phyloP scores from a whole-genome alignment of 768 basidiomycete species.

The Coprinopsis cinerea region DNA sequence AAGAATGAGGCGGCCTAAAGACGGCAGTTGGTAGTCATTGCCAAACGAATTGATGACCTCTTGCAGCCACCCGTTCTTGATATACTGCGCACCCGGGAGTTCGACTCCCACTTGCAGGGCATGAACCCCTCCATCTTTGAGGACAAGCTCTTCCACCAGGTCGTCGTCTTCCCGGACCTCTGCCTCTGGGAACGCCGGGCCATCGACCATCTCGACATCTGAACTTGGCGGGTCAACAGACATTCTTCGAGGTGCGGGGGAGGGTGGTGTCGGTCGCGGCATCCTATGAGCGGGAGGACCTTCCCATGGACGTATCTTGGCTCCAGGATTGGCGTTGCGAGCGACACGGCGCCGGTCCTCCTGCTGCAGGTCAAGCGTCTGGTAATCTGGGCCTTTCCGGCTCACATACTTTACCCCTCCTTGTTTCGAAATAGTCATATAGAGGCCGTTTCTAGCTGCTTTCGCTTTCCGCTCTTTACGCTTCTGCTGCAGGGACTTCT shows the following conservation, averaged over 20 bases:
- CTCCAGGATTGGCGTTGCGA: constrained; percentile 2
- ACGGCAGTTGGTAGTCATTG: constrained; percentile 17
- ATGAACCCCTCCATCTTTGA: constrained; percentile 47
- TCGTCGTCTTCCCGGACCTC: constrained; percentile 4
- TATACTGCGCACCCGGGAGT: constrained; percentile 47
- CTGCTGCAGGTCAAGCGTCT: constrained; percentile 42
- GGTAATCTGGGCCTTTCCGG: constrained; percentile 20
- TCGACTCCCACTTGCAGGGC: constrained; percentile 45
- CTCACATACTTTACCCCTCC: constrained; percentile 28
- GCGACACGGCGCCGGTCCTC: constrained; percentile 16
- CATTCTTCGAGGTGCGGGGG: neutral
- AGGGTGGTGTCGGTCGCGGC: neutral
- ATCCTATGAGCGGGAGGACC: neutral
- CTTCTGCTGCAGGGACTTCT: constrained; percentile 23
- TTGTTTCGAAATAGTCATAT: constrained; percentile 32
- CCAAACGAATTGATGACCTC: constrained; percentile 44
- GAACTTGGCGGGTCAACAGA: neutral
- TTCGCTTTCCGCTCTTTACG: constrained; percentile 23
- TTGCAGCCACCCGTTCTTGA: constrained; percentile 54
- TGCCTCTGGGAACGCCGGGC: neutral
- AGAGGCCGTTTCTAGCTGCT: constrained; percentile 26
- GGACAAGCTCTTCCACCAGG: constrained; percentile 17
- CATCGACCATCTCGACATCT: neutral
- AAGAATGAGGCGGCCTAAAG: constrained; percentile 26
- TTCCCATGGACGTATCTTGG: constrained; percentile 9